Conservation (phyloP, 2,329 filamentous ascomycete species). For the Malbranchea cinnamomea region DNA sequence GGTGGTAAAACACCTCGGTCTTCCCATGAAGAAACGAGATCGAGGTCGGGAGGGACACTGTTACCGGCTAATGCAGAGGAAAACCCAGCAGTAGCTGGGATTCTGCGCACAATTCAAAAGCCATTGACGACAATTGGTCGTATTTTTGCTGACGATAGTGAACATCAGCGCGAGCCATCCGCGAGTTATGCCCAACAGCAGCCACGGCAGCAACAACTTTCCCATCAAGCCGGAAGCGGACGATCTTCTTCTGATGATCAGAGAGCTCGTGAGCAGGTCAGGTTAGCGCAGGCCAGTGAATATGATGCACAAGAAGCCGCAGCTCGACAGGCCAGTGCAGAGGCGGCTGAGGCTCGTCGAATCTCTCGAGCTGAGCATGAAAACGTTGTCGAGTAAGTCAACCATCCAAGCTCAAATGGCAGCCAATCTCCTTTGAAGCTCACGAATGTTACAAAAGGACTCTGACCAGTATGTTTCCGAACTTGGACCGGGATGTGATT, state of each 20-base stretch:
- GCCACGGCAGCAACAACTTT: slow-evolving; percentile 2
- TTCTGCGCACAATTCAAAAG: slow-evolving; percentile 79
- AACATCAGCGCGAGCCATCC: slow-evolving; percentile 21
- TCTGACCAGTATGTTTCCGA: slow-evolving; percentile 89
- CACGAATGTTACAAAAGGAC: slow-evolving; percentile 39
- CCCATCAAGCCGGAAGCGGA: slow-evolving; percentile 36
- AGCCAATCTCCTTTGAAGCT: background rate
- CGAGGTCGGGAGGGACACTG: slow-evolving; percentile 19
- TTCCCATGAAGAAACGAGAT: slow-evolving; percentile 45
- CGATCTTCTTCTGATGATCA: no score
- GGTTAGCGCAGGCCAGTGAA: slow-evolving; percentile 24
- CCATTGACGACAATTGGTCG: slow-evolving; percentile 83
- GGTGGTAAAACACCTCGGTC: slow-evolving; percentile 44
- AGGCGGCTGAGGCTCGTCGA: slow-evolving; percentile 71
- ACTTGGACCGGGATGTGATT: slow-evolving; percentile 84
- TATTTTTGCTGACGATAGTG: slow-evolving; percentile 67
- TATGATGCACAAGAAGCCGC: slow-evolving; percentile 74
- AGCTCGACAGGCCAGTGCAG: slow-evolving; percentile 77
- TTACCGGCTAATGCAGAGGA: slow-evolving; percentile 46
- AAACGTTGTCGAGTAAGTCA: slow-evolving; percentile 65
- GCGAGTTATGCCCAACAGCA: slow-evolving; percentile 23
- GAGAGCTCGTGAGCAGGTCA: slow-evolving; percentile 28
- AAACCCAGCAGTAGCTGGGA: slow-evolving; percentile 63
- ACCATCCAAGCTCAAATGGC: slow-evolving; percentile 1
- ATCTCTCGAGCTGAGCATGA: slow-evolving; percentile 73